Percentiles rank a stretch among this genome's conserved stretches.
Evolutionary conservation across 2,329 filamentous ascomycete genomes (phyloP).

Genomic region (Shiraia bambusicola): DNA sequence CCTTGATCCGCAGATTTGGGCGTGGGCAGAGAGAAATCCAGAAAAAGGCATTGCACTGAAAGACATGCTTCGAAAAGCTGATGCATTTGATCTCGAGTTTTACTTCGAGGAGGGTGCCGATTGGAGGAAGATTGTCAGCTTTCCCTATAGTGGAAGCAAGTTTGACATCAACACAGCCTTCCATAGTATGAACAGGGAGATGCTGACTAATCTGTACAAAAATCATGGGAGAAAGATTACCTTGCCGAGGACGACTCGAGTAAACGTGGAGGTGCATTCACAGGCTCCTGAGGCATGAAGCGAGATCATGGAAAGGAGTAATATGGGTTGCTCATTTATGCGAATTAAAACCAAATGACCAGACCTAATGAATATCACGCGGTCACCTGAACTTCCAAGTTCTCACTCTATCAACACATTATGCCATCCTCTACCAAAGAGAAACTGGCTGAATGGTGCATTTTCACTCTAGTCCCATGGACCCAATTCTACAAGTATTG

Average conservation of each 20-base stretch:
- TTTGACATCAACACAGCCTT: slow-evolving; percentile 35
- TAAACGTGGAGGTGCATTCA: not conserved
- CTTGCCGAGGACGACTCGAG: slow-evolving; percentile 9
- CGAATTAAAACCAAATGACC: no score
- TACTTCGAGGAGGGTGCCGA: slow-evolving; percentile 33
- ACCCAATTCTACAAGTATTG: no score
- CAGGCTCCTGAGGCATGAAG: no score
- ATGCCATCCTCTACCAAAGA: no score
- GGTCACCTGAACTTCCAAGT: no score
- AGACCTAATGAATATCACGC: no score
- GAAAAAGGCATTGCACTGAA: slow-evolving; percentile 32
- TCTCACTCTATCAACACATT: no score
- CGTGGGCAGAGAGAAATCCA: slow-evolving; percentile 34
- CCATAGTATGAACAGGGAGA: slow-evolving; percentile 25
- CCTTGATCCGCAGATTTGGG: slow-evolving; percentile 37
- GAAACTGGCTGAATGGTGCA: no score
- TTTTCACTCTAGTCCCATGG: no score
- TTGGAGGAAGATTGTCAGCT: slow-evolving; percentile 33
- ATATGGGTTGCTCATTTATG: no score
- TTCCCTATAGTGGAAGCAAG: slow-evolving; percentile 38
- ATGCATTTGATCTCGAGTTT: slow-evolving; percentile 37
- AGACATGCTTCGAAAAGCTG: slow-evolving; percentile 33
- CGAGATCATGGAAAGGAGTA: no score
- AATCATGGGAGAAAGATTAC: slow-evolving; percentile 40
- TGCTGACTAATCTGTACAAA: slow-evolving; percentile 33